Evolutionary conservation across 2,329 filamentous ascomycete species (phyloP).

Genomic region (Pseudogymnoascus sp.): DNA sequence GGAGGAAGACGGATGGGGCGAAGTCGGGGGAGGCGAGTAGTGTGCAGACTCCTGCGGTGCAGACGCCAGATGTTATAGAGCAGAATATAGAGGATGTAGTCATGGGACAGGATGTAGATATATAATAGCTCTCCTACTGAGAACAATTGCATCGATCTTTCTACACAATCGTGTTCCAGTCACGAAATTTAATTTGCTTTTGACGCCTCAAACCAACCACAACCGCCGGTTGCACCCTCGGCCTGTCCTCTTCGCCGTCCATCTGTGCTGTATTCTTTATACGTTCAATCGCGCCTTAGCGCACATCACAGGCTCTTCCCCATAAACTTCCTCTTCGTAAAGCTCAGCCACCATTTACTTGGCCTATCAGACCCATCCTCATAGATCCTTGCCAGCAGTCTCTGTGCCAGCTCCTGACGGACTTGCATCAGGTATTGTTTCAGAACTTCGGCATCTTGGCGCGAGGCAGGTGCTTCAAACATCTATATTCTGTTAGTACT

Average conservation of each 20-base stretch:
- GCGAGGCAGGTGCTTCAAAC: constrained; percentile 79
- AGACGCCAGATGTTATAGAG: neutral
- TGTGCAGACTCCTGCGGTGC: neutral
- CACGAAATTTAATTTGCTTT: constrained; percentile 6
- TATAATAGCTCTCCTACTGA: constrained; percentile 4
- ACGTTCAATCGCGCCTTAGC: neutral
- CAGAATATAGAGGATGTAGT: neutral
- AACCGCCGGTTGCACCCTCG: neutral
- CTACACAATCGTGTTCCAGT: neutral
- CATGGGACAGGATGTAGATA: constrained; percentile 4
- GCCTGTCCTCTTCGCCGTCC: neutral
- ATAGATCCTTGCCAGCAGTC: constrained; percentile 81
- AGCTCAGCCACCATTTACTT: constrained; percentile 95
- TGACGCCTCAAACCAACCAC: constrained; percentile 1
- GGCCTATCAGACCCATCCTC: constrained; percentile 67
- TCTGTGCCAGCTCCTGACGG: constrained; percentile 76
- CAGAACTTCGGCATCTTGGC: constrained; percentile 82
- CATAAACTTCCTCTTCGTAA: constrained; percentile 99
- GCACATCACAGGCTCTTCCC: constrained; percentile 67
- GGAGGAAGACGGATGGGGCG: constrained; percentile 16
- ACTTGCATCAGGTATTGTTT: constrained; percentile 88
- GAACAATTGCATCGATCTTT: constrained; percentile 1
- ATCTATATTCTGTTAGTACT: constrained; percentile 41
- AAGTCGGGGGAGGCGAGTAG: neutral
- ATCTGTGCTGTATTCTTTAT: neutral